A percentile compares a stretch with the other conserved stretches of the same genome.
phyloP scores from a whole-genome alignment of 208 protist genomes.

The Leishmania aethiopica region DNA sequence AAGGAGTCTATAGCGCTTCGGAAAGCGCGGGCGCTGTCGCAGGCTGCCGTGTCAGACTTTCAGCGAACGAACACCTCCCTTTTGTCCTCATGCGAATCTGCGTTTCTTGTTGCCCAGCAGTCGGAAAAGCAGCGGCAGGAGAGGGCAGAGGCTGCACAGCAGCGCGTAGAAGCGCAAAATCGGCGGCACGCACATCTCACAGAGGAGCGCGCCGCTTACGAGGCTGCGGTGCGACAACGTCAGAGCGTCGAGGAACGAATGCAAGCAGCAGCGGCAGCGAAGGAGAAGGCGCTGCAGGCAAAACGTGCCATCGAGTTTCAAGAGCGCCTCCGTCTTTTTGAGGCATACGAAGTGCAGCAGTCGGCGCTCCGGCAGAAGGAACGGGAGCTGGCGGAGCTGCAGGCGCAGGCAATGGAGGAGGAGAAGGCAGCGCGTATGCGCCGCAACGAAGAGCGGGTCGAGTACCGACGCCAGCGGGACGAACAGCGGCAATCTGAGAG shows the following conservation, averaged over 20 bases:
- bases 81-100: slow-evolving; percentile 39
- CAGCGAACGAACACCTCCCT: slow-evolving; percentile 16
- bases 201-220: slow-evolving; percentile 38
- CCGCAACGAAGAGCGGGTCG: slow-evolving; percentile 60
- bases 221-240: slow-evolving; percentile 38
- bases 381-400: slow-evolving; percentile 31
- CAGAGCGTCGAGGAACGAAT: slow-evolving; percentile 32
- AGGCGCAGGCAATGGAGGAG: slow-evolving; percentile 40
- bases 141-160: slow-evolving; percentile 28
- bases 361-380: slow-evolving; percentile 50
- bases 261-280: slow-evolving; percentile 11
- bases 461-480: slow-evolving; percentile 50
- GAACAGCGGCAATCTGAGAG: slow-evolving; percentile 40
- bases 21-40: slow-evolving; percentile 8
- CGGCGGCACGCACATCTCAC: slow-evolving; percentile 35
- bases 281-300: slow-evolving; percentile 34
- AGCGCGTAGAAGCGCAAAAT: slow-evolving; percentile 33
- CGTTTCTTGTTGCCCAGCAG: slow-evolving; percentile 33
- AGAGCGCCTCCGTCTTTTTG: slow-evolving; percentile 53
- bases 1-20: slow-evolving; percentile 26
- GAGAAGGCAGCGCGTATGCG: slow-evolving; percentile 42
- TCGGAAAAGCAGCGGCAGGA: slow-evolving; percentile 19
- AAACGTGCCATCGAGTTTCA: slow-evolving; percentile 62
- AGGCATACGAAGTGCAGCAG: slow-evolving; percentile 45
- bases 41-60: slow-evolving; percentile 38